These are phyloP conservation scores for Nannochloropsis limnetica DNA, from an alignment of 352 stramenopile species.

Conservation along the genomic window DNA sequence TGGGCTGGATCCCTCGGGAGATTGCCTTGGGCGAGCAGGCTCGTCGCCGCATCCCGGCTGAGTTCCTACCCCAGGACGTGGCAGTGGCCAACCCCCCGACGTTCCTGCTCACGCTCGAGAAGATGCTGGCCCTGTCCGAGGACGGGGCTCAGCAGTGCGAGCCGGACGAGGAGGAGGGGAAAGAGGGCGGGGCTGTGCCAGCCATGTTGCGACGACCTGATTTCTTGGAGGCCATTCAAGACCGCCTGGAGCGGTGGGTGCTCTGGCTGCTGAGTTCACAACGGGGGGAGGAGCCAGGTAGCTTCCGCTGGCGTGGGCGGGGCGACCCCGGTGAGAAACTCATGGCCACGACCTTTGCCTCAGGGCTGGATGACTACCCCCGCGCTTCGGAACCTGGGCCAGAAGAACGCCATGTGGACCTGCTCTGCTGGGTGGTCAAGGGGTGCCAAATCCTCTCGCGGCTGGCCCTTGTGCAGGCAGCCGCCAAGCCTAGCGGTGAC, in stretches of 20 bases:
- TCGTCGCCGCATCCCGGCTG: slow-evolving; percentile 64
- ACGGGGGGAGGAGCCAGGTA: slow-evolving; percentile 35
- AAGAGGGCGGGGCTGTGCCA: slow-evolving; percentile 54
- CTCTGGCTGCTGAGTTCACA: slow-evolving; percentile 49
- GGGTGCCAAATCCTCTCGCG: slow-evolving; percentile 39
- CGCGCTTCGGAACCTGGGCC: slow-evolving; percentile 61
- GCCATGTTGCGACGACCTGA: slow-evolving; percentile 66
- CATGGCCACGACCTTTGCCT: slow-evolving; percentile 77
- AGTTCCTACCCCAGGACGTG: slow-evolving; percentile 76
- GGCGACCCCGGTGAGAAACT: slow-evolving; percentile 51
- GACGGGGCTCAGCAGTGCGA: neutral
- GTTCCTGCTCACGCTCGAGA: slow-evolving; percentile 71
- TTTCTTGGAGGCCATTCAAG: slow-evolving; percentile 31
- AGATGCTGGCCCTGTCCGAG: slow-evolving; percentile 55
- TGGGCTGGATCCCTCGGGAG: slow-evolving; percentile 77
- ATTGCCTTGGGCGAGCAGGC: slow-evolving; percentile 71
- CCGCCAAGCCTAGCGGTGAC: neutral
- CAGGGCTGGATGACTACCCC: slow-evolving; percentile 81
- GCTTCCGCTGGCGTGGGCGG: slow-evolving; percentile 35
- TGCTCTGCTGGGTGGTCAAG: slow-evolving; percentile 76
- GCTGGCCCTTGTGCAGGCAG: neutral
- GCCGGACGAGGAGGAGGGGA: slow-evolving; percentile 37
- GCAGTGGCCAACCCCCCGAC: slow-evolving; percentile 80
- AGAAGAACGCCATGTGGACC: slow-evolving; percentile 75
- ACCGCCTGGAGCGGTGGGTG: slow-evolving; percentile 46